These are phyloP conservation scores for Aspergillus saccharolyticus DNA, from an alignment of 495 filamentous ascomycete genomes.

Conservation along the genomic window DNA sequence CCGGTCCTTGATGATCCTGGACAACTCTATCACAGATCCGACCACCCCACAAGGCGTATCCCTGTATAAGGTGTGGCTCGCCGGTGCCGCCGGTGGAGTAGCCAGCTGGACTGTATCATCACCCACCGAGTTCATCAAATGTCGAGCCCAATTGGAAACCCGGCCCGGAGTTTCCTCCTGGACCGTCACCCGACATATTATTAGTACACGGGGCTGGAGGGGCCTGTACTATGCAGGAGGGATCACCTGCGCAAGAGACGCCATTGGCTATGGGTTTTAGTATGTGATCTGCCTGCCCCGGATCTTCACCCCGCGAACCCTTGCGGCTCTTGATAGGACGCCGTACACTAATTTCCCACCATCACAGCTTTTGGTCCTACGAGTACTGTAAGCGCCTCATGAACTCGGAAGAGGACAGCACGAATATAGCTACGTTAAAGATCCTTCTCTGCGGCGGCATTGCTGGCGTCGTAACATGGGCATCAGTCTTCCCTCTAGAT, in stretches of 20 bases:
- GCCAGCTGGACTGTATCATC: slow-evolving; percentile 76
- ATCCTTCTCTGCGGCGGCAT: slow-evolving; percentile 77
- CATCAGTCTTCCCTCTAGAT: slow-evolving; percentile 81
- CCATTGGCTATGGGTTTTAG: slow-evolving; percentile 90
- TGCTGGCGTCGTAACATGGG: slow-evolving; percentile 80
- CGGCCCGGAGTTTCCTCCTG: slow-evolving; percentile 46
- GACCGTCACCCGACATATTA: slow-evolving; percentile 56
- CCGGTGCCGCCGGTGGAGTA: slow-evolving; percentile 72
- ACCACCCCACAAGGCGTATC: slow-evolving; percentile 31
- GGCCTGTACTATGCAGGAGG: slow-evolving; percentile 74
- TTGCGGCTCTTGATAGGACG: slow-evolving; percentile 12
- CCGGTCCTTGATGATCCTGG: slow-evolving; percentile 58
- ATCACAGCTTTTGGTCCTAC: slow-evolving; percentile 72
- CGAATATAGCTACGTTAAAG: slow-evolving; percentile 48
- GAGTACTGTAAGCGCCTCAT: slow-evolving; percentile 61
- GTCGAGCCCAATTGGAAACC: slow-evolving; percentile 62
- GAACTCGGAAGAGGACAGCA: slow-evolving; percentile 31
- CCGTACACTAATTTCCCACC: slow-evolving; percentile 4
- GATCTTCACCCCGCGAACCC: slow-evolving; percentile 4
- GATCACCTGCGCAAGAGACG: slow-evolving; percentile 75
- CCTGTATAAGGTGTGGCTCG: slow-evolving; percentile 58
- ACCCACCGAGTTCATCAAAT: slow-evolving; percentile 85
- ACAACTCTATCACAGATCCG: slow-evolving; percentile 35
- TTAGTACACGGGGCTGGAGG: slow-evolving; percentile 54
- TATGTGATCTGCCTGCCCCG: slow-evolving; percentile 34